A percentile compares a stretch with the other conserved stretches of the same genome.
phyloP scores from a whole-genome alignment of 441 rosid genomes.

The Adansonia gregorii region DNA sequence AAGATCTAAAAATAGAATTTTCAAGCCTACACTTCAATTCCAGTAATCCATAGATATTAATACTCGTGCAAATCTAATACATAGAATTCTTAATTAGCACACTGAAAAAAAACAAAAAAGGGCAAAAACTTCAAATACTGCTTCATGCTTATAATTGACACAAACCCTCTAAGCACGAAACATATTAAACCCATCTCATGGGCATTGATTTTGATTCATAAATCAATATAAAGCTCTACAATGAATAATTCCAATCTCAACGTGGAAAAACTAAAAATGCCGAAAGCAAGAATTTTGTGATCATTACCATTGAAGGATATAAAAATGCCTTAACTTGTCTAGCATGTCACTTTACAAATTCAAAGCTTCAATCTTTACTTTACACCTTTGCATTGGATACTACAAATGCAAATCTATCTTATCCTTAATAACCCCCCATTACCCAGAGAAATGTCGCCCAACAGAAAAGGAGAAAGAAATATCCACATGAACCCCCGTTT shows the following conservation, averaged over 20 bases:
- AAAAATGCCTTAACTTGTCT: not conserved
- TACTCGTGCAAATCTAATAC: not conserved
- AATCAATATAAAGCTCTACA: constrained; percentile 5
- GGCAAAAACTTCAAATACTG: not conserved
- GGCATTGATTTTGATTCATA: not conserved
- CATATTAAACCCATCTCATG: not conserved
- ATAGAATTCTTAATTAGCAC: not conserved
- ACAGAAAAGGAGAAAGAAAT: not conserved
- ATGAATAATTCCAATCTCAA: not conserved
- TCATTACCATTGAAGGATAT: constrained; percentile 6
- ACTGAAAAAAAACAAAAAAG: not conserved
- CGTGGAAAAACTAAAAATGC: not conserved
- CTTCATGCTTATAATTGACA: not conserved
- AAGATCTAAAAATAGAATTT: not conserved
- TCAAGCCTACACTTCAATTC: not conserved
- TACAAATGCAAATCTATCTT: not conserved
- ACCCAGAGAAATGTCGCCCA: not conserved
- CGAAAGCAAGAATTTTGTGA: constrained; percentile 10
- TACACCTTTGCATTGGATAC: constrained; percentile 7
- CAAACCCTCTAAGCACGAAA: not conserved
- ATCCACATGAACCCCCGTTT: not conserved
- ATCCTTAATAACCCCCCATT: constrained; percentile 8
- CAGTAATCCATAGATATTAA: not conserved
- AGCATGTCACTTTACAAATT: not conserved
- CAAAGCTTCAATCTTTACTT: not conserved